phyloP scores from a whole-genome alignment of 2,329 filamentous ascomycete genomes.

The Aspergillus eucalypticola region DNA sequence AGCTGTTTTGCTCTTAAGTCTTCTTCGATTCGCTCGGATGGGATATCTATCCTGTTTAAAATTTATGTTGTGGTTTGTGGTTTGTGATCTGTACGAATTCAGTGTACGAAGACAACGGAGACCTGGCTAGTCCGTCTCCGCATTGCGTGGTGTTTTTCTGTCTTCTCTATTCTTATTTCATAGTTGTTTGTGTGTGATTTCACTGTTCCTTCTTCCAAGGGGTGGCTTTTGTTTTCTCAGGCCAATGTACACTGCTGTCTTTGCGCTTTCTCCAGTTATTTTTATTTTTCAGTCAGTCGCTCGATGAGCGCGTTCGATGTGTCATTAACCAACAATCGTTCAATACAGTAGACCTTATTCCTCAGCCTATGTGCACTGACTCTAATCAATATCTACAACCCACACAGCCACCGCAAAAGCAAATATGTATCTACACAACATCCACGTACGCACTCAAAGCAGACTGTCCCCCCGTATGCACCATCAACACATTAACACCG shows the following conservation, averaged over 20 bases:
- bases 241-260: conserved; percentile 2
- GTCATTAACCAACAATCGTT: neutral
- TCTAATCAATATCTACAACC: neutral
- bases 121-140: conserved; percentile 15
- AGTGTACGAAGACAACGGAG: conserved; percentile 26
- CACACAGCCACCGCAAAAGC: neutral
- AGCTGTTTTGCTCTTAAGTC: conserved; percentile 6
- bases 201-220: neutral
- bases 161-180: neutral
- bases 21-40: neutral
- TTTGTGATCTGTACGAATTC: conserved; percentile 5
- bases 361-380: neutral
- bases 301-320: neutral
- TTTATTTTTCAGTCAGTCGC: neutral
- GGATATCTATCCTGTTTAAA: neutral
- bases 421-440: conserved; percentile 6
- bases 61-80: conserved; percentile 10
- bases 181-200: neutral
- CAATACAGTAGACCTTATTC: no score
- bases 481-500: conserved; percentile 39
- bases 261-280: neutral
- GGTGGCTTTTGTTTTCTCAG: neutral
- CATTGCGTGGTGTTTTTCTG: conserved; percentile 6
- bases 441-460: conserved; percentile 36
- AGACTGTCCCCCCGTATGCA: conserved; percentile 41